Conservation (phyloP, 192 early-diverging fungal species). For the Coemansia nantahalensis region DNA sequence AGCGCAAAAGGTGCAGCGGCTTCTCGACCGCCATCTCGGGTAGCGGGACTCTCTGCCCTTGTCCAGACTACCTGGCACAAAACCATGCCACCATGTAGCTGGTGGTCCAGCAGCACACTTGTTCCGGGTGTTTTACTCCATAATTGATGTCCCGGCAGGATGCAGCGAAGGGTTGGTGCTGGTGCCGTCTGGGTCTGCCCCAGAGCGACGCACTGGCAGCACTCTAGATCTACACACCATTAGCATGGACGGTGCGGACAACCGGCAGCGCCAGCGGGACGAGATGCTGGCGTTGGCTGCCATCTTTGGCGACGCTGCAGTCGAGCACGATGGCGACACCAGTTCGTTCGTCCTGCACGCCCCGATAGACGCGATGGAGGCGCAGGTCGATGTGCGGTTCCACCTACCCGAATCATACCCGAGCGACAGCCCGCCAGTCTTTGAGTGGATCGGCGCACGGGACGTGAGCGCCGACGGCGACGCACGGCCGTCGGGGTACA, state of each 20-base stretch:
- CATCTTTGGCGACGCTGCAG: conserved; percentile 44
- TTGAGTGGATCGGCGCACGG: conserved; percentile 44
- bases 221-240: not conserved
- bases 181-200: too few relatives aligned
- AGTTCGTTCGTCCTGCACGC: conserved; percentile 30
- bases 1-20: conserved; percentile 11
- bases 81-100: too few relatives aligned
- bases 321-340: conserved; percentile 6
- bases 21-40: not conserved
- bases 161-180: too few relatives aligned
- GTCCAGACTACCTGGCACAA: too few relatives aligned
- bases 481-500: conserved; percentile 8
- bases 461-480: conserved; percentile 7
- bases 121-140: too few relatives aligned
- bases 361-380: conserved; percentile 25
- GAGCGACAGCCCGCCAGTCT: conserved; percentile 29
- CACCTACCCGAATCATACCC: conserved; percentile 48
- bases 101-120: too few relatives aligned
- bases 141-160: too few relatives aligned
- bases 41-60: too few relatives aligned
- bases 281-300: conserved; percentile 50
- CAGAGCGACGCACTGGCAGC: too few relatives aligned
- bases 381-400: conserved; percentile 31
- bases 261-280: conserved; percentile 46
- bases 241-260: conserved; percentile 26